Conservation (phyloP, 164 flowering plant genomes). For the Macadamia tetraphylla region DNA sequence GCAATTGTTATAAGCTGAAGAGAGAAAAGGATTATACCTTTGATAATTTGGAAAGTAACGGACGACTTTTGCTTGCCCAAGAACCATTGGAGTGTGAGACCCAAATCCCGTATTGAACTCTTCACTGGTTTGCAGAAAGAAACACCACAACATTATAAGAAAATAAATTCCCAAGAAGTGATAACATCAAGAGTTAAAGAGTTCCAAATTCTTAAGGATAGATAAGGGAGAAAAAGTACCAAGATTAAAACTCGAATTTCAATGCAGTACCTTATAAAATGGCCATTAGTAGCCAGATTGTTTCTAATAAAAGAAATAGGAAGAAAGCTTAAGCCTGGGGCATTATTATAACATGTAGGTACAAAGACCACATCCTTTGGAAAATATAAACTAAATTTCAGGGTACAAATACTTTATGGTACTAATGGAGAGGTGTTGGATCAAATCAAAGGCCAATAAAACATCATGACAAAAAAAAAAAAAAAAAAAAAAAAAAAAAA, state of each 20-base stretch:
- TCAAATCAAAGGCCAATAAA: no score
- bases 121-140: conserved; percentile 50
- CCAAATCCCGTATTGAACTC: conserved; percentile 95
- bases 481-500: no score
- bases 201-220: background rate
- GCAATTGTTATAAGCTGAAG: background rate
- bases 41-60: conserved; percentile 75
- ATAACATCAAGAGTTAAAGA: background rate
- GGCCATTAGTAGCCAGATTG: no score
- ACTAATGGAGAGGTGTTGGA: no score
- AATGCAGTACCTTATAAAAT: background rate
- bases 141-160: background rate
- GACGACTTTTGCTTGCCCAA: conserved; percentile 90
- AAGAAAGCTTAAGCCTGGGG: no score
- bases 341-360: no score
- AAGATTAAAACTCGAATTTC: background rate
- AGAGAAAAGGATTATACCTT: conserved; percentile 44
- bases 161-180: background rate
- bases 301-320: no score
- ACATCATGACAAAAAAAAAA: no score
- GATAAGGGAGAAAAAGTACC: background rate
- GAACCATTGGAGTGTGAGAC: conserved; percentile 81
- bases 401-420: no score
- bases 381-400: no score
- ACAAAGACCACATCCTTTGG: no score